These are phyloP conservation scores for Saussurea involucrata DNA, from an alignment of 129 eudicot species.

Conservation along the genomic window DNA sequence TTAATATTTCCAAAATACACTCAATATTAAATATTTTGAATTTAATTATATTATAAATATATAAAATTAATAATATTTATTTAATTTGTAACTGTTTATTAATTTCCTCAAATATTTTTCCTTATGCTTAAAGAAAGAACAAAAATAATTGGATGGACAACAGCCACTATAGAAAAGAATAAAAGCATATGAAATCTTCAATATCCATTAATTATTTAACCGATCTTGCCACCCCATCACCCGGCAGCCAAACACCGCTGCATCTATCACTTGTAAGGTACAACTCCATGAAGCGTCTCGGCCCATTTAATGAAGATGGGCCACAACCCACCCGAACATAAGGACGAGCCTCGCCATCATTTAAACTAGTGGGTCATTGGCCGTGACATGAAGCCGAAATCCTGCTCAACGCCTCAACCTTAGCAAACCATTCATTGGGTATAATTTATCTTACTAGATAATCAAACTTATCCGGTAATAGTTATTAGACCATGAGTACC, in stretches of 20 bases:
- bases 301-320: not conserved
- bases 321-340: not conserved
- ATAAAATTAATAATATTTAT: no score
- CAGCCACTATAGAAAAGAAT: not conserved
- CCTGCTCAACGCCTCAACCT: not conserved
- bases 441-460: no score
- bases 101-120: not conserved
- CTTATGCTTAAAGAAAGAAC: not conserved
- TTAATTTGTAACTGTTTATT: no score
- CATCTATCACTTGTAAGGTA: slow-evolving; percentile 7
- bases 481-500: no score
- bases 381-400: not conserved
- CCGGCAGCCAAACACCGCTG: not conserved
- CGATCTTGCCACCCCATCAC: slow-evolving; percentile 20
- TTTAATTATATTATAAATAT: no score
- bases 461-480: no score
- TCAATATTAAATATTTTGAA: no score
- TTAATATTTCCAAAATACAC: no score
- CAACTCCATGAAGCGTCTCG: not conserved
- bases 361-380: not conserved
- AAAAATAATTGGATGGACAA: not conserved
- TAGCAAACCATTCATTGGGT: not conserved
- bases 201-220: not conserved
- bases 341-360: not conserved
- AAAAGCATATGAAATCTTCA: not conserved